These are phyloP conservation scores for Scedosporium apiospermum DNA, from an alignment of 2,329 filamentous ascomycete species.

Conservation along the genomic window DNA sequence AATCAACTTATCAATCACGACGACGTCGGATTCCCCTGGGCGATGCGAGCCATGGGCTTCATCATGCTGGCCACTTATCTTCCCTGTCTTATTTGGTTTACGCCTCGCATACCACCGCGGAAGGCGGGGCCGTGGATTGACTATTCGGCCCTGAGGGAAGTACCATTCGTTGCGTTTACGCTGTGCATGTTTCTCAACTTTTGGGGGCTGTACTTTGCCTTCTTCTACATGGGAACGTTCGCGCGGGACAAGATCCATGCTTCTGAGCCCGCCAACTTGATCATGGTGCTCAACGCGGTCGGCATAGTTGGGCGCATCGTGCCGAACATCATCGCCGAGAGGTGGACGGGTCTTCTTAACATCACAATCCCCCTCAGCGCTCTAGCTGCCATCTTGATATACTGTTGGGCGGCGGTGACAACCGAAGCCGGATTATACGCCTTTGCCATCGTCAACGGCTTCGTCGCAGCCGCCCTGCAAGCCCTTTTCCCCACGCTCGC, in stretches of 20 bases:
- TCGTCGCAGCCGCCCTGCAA: slow-evolving; percentile 39
- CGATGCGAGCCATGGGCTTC: slow-evolving; percentile 37
- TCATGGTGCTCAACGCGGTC: slow-evolving; percentile 37
- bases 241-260: slow-evolving; percentile 22
- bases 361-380: slow-evolving; percentile 30
- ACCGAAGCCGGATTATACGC: slow-evolving; percentile 16
- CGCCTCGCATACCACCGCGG: slow-evolving; percentile 28
- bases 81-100: slow-evolving; percentile 26
- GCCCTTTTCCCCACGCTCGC: slow-evolving; percentile 40
- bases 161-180: slow-evolving; percentile 23
- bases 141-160: slow-evolving; percentile 29
- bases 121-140: slow-evolving; percentile 32
- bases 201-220: slow-evolving; percentile 28
- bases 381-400: slow-evolving; percentile 15
- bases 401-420: slow-evolving; percentile 19
- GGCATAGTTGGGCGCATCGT: slow-evolving; percentile 39
- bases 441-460: slow-evolving; percentile 34
- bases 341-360: slow-evolving; percentile 40
- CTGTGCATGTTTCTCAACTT: slow-evolving; percentile 24
- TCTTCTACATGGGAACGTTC: slow-evolving; percentile 42
- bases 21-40: slow-evolving; percentile 45
- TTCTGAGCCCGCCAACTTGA: slow-evolving; percentile 14
- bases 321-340: slow-evolving; percentile 37
- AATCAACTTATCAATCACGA: slow-evolving; percentile 31
- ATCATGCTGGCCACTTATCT: slow-evolving; percentile 30